Evolutionary conservation across 768 basidiomycete species (phyloP).

Genomic region (Trametes cingulata): DNA sequence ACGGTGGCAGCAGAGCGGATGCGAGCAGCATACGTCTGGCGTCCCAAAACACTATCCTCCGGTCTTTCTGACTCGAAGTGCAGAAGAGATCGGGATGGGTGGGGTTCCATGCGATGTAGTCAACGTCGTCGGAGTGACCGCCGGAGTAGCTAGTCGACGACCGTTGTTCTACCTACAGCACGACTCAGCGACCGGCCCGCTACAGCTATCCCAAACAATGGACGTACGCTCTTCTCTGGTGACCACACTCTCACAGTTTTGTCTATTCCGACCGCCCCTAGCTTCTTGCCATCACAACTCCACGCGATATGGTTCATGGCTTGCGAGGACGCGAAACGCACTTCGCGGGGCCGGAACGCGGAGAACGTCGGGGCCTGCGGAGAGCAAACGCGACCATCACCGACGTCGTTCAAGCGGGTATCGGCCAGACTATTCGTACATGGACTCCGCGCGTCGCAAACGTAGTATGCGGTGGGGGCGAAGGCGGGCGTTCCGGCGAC

Average conservation of each 20-base stretch:
- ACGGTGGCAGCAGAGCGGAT: neutral
- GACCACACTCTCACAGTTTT: constrained; percentile 75
- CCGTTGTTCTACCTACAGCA: constrained; percentile 64
- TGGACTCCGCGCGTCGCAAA: constrained; percentile 71
- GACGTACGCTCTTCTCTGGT: constrained; percentile 68
- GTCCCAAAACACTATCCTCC: constrained; percentile 81
- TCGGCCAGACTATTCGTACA: constrained; percentile 47
- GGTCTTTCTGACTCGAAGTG: constrained; percentile 75
- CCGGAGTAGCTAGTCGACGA: constrained; percentile 66
- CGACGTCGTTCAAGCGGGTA: constrained; percentile 10
- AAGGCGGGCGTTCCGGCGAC: constrained; percentile 51
- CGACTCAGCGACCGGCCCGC: neutral
- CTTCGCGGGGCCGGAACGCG: constrained; percentile 77
- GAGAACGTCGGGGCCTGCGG: constrained; percentile 74
- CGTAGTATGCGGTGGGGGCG: constrained; percentile 71
- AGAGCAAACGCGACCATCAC: constrained; percentile 14
- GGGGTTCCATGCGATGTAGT: constrained; percentile 83
- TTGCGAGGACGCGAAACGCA: constrained; percentile 63
- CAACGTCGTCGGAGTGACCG: constrained; percentile 77
- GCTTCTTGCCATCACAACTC: constrained; percentile 81
- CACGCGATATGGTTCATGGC: constrained; percentile 77
- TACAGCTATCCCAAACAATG: neutral
- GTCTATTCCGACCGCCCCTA: constrained; percentile 83
- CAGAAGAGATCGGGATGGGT: constrained; percentile 83
- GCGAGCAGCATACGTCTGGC: constrained; percentile 62